Conservation (phyloP, 441 rosid species). For the Capsella rubella region DNA sequence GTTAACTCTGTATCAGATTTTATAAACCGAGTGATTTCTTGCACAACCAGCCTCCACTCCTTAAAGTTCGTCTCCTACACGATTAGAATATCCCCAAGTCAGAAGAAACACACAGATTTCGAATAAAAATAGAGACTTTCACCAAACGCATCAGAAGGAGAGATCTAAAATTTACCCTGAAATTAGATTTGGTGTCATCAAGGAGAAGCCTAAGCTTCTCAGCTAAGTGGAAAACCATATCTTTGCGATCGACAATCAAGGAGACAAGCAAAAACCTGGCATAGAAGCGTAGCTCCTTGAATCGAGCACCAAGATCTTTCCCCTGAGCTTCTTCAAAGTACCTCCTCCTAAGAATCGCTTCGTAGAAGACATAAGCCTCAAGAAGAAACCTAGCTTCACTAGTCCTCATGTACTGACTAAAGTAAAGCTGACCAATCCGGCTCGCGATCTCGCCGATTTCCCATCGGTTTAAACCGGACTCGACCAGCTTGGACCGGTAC, state of each 20-base stretch:
- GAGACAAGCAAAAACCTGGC: slow-evolving; percentile 87
- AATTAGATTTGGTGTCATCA: slow-evolving; percentile 73
- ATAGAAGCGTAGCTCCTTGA: slow-evolving; percentile 84
- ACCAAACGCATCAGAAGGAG: neutral
- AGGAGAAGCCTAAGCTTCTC: slow-evolving; percentile 63
- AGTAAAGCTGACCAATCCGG: slow-evolving; percentile 98
- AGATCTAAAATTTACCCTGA: slow-evolving; percentile 57
- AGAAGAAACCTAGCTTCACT: slow-evolving; percentile 83
- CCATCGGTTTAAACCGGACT: slow-evolving; percentile 84
- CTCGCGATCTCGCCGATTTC: slow-evolving; percentile 99
- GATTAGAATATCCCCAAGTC: slow-evolving; percentile 7
- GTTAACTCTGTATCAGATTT: slow-evolving; percentile 54
- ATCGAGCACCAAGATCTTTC: slow-evolving; percentile 73
- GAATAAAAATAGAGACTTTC: neutral
- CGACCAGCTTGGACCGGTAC: slow-evolving; percentile 71
- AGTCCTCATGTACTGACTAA: slow-evolving; percentile 89
- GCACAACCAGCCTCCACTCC: slow-evolving; percentile 91
- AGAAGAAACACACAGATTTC: neutral
- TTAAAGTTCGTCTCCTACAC: slow-evolving; percentile 83
- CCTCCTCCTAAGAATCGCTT: slow-evolving; percentile 76
- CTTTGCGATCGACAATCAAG: slow-evolving; percentile 69
- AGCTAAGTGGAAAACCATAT: slow-evolving; percentile 66
- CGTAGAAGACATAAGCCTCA: slow-evolving; percentile 89
- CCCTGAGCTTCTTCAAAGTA: slow-evolving; percentile 73
- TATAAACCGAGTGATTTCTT: slow-evolving; percentile 78